These are phyloP conservation scores for Microsporum canis DNA, from an alignment of 2,329 filamentous ascomycete genomes.

Conservation along the genomic window DNA sequence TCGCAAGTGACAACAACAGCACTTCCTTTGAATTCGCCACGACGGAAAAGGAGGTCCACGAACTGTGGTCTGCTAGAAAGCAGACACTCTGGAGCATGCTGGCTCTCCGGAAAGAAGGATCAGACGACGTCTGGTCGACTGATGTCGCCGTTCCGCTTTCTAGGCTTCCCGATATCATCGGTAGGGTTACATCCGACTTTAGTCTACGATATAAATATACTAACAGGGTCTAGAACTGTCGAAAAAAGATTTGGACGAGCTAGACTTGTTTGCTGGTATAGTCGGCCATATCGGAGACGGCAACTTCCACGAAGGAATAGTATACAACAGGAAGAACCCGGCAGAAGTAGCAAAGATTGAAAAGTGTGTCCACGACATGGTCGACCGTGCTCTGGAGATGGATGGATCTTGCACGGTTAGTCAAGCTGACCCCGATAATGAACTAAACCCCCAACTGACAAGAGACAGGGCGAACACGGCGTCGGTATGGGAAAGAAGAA, in stretches of 20 bases:
- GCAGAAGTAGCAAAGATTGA: conserved; percentile 66
- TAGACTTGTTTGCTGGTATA: conserved; percentile 77
- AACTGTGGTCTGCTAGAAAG: conserved; percentile 50
- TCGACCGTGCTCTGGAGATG: conserved; percentile 81
- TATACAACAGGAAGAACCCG: conserved; percentile 63
- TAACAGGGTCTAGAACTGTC: conserved; percentile 51
- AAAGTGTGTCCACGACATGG: conserved; percentile 77
- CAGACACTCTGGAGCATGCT: conserved; percentile 52
- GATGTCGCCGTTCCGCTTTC: conserved; percentile 53
- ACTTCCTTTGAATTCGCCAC: conserved; percentile 46
- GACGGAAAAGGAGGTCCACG: conserved; percentile 43
- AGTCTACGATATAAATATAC: not conserved
- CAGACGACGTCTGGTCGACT: conserved; percentile 48
- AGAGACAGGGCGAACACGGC: conserved; percentile 62
- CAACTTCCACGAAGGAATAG: conserved; percentile 88
- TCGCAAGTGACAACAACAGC: conserved; percentile 51
- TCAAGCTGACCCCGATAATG: not conserved
- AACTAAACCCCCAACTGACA: not conserved
- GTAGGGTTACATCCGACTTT: conserved; percentile 22
- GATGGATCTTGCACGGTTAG: conserved; percentile 71
- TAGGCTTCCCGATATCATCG: conserved; percentile 50
- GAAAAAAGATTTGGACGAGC: conserved; percentile 76
- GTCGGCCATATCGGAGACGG: conserved; percentile 86
- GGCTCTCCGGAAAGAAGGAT: conserved; percentile 43
- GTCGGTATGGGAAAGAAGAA: conserved; percentile 80